Evolutionary conservation across 169 alveolate genomes (phyloP), one percentile per base, ranked within the genome.

Genomic region (Eimeria praecox): DNA sequence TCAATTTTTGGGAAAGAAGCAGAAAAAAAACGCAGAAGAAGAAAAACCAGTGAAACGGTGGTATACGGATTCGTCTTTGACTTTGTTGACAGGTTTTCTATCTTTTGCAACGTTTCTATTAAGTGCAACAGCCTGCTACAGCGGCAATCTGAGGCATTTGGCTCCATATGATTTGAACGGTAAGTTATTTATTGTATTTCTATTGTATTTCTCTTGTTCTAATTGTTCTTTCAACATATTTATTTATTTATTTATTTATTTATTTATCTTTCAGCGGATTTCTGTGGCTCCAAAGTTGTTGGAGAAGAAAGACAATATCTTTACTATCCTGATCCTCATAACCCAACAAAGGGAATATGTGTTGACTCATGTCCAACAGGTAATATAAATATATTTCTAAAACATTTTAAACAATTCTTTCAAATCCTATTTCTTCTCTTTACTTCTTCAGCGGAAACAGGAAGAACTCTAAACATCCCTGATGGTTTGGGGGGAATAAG

Each of bases 121-220:
- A 56, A 90, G 62, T 56, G 83, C 83, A 14, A 85, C 95, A 1
- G 95, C 80, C 33, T 42, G 94, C 82, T 80, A 90, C 30, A 44
- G 90, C 38, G 90, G 95, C 18, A 71, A 62, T 38, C 44, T 88
- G 30, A 64, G 77, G 83, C 83, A 56, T 24, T 85, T 90, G 56
- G 89, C 95, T 8, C 95, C 95, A 3, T 90, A 90, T 38, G 95
- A 90, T 78, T 44, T 90, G 90, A 90, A 71, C 80, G 95, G 95
- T 73, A n/a, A 20, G 90, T 30, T 30, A 30, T 69, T 54, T 56
- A 14, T 12, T 5, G 56, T 12, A 52, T 18, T 0, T 30, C 90
- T 46, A 44, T 42, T 77, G 3, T 30, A 20, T 1, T 40, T 86
- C 52, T 46, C 35, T 73, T 16, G 18, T 46, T 20, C n/a, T 30